Evolutionary conservation across 306 rosid species (phyloP).

Genomic region (Boehmeria nivea): DNA sequence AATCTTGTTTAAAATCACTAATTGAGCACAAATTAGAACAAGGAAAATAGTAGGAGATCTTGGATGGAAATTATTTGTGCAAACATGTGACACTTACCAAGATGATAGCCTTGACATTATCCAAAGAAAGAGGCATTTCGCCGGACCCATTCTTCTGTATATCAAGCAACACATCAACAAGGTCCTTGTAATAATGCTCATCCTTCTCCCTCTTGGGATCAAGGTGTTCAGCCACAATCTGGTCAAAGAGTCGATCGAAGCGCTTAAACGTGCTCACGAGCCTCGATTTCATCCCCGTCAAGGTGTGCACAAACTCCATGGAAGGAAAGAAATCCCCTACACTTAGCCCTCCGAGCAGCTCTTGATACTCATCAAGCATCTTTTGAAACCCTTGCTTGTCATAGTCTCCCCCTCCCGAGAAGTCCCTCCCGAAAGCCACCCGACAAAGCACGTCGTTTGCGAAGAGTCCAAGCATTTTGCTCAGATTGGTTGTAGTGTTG

Average conservation of each 20-base stretch:
- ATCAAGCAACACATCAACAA: slow-evolving; percentile 57
- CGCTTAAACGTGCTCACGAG: slow-evolving; percentile 30
- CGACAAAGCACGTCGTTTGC: slow-evolving; percentile 54
- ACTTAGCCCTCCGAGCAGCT: slow-evolving; percentile 62
- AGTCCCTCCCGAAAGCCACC: slow-evolving; percentile 50
- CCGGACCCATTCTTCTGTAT: slow-evolving; percentile 32
- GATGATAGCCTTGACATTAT: slow-evolving; percentile 53
- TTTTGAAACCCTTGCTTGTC: slow-evolving; percentile 44
- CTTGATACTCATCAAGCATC: slow-evolving; percentile 54
- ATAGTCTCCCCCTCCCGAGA: slow-evolving; percentile 48
- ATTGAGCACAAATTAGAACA: too few species aligned
- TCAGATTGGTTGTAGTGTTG: slow-evolving; percentile 28
- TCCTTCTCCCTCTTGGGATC: slow-evolving; percentile 23
- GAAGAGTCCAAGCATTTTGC: slow-evolving; percentile 40
- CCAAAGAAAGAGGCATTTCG: slow-evolving; percentile 46
- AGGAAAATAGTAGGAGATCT: too few species aligned
- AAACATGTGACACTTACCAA: slow-evolving; percentile 38
- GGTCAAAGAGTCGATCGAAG: slow-evolving; percentile 51
- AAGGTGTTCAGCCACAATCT: slow-evolving; percentile 47
- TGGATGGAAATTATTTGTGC: too few species aligned
- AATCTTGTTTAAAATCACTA: too few species aligned
- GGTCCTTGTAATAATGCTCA: slow-evolving; percentile 43
- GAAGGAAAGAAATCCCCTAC: slow-evolving; percentile 74
- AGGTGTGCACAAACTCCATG: slow-evolving; percentile 45
- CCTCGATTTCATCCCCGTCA: slow-evolving; percentile 60